Conservation (phyloP, 2,329 filamentous ascomycete species). For the Microsporum canis region DNA sequence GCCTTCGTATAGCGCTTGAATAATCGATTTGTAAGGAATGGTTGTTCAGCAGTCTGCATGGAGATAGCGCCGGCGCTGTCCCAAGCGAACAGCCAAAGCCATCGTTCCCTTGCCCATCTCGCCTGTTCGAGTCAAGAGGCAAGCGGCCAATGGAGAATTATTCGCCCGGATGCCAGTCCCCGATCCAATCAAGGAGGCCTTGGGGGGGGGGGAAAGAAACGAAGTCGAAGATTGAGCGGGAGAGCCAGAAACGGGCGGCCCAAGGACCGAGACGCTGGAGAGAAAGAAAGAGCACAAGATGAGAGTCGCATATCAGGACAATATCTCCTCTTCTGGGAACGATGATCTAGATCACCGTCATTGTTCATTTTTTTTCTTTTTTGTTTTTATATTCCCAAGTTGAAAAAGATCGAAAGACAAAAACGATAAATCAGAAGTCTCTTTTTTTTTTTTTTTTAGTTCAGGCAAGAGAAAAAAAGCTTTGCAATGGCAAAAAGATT, state of each 20-base stretch:
- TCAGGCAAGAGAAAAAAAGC: neutral
- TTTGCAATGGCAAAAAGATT: neutral
- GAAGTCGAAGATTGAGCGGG: neutral
- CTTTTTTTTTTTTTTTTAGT: too few relatives aligned
- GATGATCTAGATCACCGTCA: too few relatives aligned
- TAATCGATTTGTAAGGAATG: neutral
- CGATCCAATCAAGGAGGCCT: neutral
- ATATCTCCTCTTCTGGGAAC: too few relatives aligned
- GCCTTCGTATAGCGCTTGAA: slow-evolving; percentile 1
- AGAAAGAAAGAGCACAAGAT: neutral
- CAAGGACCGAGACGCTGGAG: neutral
- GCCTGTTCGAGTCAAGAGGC: neutral
- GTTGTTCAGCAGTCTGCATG: neutral
- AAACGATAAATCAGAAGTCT: neutral
- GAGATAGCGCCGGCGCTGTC: too few relatives aligned
- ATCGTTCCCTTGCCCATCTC: neutral
- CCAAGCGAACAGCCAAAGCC: neutral
- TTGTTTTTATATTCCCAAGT: too few relatives aligned
- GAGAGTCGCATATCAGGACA: too few relatives aligned
- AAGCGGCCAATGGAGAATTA: neutral
- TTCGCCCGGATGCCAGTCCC: neutral
- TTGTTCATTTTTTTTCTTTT: too few relatives aligned
- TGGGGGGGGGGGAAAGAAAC: neutral
- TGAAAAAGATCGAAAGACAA: neutral
- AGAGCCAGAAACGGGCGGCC: neutral